Evolutionary conservation across 108 stramenopile species (phyloP).

Genomic region (Asterionellopsis glacialis): DNA sequence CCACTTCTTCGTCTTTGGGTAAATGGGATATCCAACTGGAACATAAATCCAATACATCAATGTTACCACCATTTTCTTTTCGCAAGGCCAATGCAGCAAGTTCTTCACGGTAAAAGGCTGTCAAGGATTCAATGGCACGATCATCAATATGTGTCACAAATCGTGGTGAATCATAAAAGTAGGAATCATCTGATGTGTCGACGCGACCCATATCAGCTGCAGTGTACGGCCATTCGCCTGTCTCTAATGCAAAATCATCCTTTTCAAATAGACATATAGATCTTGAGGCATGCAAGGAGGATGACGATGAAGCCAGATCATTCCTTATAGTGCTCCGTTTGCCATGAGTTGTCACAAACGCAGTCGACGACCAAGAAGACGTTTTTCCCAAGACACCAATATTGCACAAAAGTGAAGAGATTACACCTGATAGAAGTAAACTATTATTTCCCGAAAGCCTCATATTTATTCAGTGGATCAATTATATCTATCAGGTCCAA

Average conservation of each 20-base stretch:
- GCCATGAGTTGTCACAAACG: no score
- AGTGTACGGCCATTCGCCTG: slow-evolving; percentile 52
- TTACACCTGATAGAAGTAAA: no score
- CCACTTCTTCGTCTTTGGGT: slow-evolving; percentile 21
- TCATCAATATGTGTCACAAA: slow-evolving; percentile 82
- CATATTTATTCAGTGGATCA: no score
- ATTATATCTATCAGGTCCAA: no score
- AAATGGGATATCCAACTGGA: slow-evolving; percentile 70
- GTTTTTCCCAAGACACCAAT: no score
- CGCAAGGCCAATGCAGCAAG: slow-evolving; percentile 16
- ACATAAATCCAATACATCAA: slow-evolving; percentile 71
- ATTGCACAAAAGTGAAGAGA: no score
- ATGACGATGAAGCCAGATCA: no score
- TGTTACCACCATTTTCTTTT: slow-evolving; percentile 9
- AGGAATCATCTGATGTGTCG: slow-evolving; percentile 51
- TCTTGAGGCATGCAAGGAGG: no score
- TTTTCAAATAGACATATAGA: slow-evolving; percentile 58
- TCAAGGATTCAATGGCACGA: slow-evolving; percentile 46
- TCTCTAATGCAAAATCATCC: slow-evolving; percentile 46
- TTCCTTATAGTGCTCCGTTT: no score
- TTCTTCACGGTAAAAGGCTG: slow-evolving; percentile 48
- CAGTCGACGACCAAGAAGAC: no score
- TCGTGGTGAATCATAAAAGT: slow-evolving; percentile 60
- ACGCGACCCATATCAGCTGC: slow-evolving; percentile 50
- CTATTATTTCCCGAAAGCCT: no score